These are phyloP conservation scores for Leishmania mexicana DNA, from an alignment of 208 protist species.

Conservation along the genomic window DNA sequence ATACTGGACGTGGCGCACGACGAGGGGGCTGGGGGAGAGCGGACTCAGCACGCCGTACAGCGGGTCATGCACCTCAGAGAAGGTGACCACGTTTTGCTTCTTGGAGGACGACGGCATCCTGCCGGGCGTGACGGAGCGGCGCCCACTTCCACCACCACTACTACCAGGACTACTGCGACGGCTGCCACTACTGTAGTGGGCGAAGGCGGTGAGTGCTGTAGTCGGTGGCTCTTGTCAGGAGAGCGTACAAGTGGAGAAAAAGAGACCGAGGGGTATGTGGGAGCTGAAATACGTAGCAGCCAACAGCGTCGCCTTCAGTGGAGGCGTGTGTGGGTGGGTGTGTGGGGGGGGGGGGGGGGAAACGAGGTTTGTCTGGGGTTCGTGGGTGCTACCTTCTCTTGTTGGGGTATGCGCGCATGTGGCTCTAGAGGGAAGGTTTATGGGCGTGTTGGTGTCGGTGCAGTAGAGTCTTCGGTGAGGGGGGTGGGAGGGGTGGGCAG, in stretches of 20 bases:
- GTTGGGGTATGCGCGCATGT: neutral
- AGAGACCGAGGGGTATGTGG: neutral
- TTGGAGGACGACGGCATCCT: slow-evolving; percentile 11
- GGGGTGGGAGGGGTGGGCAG: neutral
- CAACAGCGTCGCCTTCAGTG: neutral
- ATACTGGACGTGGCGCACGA: slow-evolving; percentile 81
- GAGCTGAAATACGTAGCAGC: neutral
- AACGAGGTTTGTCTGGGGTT: neutral
- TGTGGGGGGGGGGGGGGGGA: neutral
- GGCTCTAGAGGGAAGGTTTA: neutral
- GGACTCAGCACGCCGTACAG: slow-evolving; percentile 81
- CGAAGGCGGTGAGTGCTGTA: neutral
- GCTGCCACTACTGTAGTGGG: neutral
- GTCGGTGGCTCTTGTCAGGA: neutral
- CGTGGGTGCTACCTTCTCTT: neutral
- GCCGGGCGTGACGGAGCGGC: slow-evolving; percentile 1
- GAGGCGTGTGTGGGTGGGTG: neutral
- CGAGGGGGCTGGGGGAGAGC: slow-evolving; percentile 77
- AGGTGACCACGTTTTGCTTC: slow-evolving; percentile 57
- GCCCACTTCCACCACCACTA: neutral
- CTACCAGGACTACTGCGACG: neutral
- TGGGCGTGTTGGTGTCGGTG: neutral
- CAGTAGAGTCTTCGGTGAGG: neutral
- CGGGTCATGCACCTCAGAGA: slow-evolving; percentile 75
- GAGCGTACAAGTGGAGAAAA: neutral